Evolutionary conservation across 2,329 filamentous ascomycete genomes (phyloP).

Genomic region (Cladophialophora bantiana): DNA sequence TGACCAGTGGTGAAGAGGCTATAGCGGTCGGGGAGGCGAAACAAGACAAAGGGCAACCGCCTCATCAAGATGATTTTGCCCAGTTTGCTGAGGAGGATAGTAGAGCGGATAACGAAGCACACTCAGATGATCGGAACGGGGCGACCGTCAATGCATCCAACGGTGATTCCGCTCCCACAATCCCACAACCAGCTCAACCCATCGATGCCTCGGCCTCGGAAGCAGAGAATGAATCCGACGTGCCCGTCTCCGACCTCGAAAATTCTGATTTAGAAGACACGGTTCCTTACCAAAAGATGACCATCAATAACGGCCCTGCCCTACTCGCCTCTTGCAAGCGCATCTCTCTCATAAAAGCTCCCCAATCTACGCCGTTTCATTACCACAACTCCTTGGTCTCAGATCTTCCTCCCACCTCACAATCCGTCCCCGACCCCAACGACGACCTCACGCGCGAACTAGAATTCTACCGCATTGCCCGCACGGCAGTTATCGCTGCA

Average conservation of each 20-base stretch:
- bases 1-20: background rate
- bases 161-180: slow-evolving; percentile 43
- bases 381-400: slow-evolving; percentile 81
- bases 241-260: slow-evolving; percentile 83
- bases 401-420: slow-evolving; percentile 58
- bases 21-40: background rate
- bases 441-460: slow-evolving; percentile 93
- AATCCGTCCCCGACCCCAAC: slow-evolving; percentile 80
- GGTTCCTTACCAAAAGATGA: slow-evolving; percentile 87
- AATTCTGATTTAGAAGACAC: slow-evolving; percentile 86
- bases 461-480: slow-evolving; percentile 88
- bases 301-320: slow-evolving; percentile 95
- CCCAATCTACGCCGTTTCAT: slow-evolving; percentile 72
- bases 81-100: slow-evolving; percentile 13
- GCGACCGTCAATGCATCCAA: slow-evolving; percentile 25
- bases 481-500: slow-evolving; percentile 77
- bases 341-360: slow-evolving; percentile 61
- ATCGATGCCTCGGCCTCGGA: slow-evolving; percentile 63
- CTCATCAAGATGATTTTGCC: slow-evolving; percentile 28
- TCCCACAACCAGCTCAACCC: slow-evolving; percentile 48
- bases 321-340: slow-evolving; percentile 81
- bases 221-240: slow-evolving; percentile 81
- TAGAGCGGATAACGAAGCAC: background rate
- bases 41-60: background rate
- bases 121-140: slow-evolving; percentile 28